phyloP scores from a whole-genome alignment of 1,284 basidiomycete species.

The Malassezia slooffiae region DNA sequence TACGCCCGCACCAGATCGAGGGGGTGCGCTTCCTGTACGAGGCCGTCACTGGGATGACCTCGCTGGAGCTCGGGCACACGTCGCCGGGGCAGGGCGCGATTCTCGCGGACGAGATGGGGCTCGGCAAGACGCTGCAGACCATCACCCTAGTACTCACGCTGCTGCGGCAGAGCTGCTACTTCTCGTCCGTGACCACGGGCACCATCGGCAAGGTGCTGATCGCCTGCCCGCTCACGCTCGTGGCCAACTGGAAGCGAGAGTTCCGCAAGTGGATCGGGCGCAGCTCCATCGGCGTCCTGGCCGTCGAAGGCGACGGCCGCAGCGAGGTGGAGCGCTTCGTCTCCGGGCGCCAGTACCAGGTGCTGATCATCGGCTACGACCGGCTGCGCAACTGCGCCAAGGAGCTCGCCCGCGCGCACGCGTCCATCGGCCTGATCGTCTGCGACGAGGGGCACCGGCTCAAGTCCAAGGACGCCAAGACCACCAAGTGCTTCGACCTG shows the following conservation, averaged over 20 bases:
- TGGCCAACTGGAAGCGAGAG: slow-evolving; percentile 93
- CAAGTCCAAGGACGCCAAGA: slow-evolving; percentile 85
- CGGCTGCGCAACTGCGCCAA: slow-evolving; percentile 54
- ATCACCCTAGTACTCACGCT: slow-evolving; percentile 39
- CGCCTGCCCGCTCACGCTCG: slow-evolving; percentile 84
- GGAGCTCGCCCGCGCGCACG: slow-evolving; percentile 46
- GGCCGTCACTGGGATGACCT: slow-evolving; percentile 77
- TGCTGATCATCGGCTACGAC: slow-evolving; percentile 92
- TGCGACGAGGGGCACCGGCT: slow-evolving; percentile 96
- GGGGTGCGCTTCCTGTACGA: slow-evolving; percentile 97
- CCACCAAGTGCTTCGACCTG: slow-evolving; percentile 72
- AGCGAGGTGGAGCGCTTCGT: slow-evolving; percentile 34
- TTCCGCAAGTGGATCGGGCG: slow-evolving; percentile 74
- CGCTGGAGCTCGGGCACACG: slow-evolving; percentile 50
- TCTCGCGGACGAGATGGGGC: slow-evolving; percentile 63
- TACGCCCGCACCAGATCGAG: slow-evolving; percentile 94
- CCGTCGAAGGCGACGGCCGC: slow-evolving; percentile 57
- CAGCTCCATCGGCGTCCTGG: slow-evolving; percentile 66
- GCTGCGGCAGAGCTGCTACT: slow-evolving; percentile 40
- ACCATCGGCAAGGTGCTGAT: slow-evolving; percentile 50
- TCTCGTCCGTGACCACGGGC: slow-evolving; percentile 20
- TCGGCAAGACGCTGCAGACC: slow-evolving; percentile 39
- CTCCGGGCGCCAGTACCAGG: slow-evolving; percentile 56
- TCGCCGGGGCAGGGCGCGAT: slow-evolving; percentile 71
- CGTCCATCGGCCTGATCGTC: slow-evolving; percentile 80